Base-by-base conservation (phyloP, 192 early-diverging fungal species). In the Linnemannia zychae region DNA sequence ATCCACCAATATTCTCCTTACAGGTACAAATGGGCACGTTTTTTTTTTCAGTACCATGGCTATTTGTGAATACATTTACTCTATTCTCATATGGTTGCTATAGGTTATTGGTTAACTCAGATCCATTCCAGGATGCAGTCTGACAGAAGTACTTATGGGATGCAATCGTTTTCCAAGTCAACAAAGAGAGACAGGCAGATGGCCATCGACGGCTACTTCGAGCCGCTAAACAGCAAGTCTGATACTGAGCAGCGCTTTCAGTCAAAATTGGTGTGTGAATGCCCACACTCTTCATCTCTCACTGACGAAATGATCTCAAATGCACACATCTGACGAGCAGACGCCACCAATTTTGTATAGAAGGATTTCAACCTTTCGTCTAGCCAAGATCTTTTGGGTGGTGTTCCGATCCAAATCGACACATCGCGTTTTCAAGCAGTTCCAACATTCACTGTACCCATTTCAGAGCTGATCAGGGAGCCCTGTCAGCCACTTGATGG, bases 151-250 rank as follows among this genome's bases (percentile, higher is more conserved):
- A n/a, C 50, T n/a, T 18, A n/a, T 7, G 22, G 50, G 22, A 5
- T 74, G 16, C 34, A 36, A 37, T n/a, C 22, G 4, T 49, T 38
- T 75, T 5, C 66, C 0, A 38, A 18, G 33, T 52, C 60, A 18
- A 24, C 70, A 22, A 69, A 68, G 34, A 72, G 47, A 17, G 77
- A 72, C 20, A 37, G 68, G 31, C 77, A 78, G 57, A 71, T 38
- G 11, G 70, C 68, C 53, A 78, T 78, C 37, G 77, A 78, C 37
- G 69, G 53, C 2, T 78, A 53, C 36, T 78, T 78, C 33, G 70
- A 65, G 17, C 77, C 52, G 36, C 20, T 72, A 1, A 12, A 50
- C 5, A 50, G 33, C 5, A 67, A 76, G 48, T n/a, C 50, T n/a
- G 22, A 53, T 53, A 7, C n/a, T 53, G 22, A 7, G n/a, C 50